Base-by-base conservation (phyloP, 352 stramenopile species). In the Pythium aphanidermatum region DNA sequence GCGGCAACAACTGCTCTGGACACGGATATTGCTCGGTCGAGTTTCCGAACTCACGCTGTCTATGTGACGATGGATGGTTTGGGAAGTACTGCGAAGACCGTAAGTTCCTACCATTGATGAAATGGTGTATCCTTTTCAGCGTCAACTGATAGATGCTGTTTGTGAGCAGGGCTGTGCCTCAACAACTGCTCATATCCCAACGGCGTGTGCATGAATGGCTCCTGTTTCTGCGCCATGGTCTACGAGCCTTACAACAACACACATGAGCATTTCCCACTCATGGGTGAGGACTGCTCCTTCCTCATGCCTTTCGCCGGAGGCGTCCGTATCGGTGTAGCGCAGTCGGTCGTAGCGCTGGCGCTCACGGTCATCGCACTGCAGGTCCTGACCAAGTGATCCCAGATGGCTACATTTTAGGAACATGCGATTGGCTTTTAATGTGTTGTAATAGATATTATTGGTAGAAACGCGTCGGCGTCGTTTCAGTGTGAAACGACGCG, bases 161-260 rank as follows among this genome's bases (percentile, higher is more conserved):
- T 34, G 2, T 44, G 20, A 10, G 17, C 25, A 84, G 63, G 85
- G 40, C 78, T 97, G 58, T 99, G 95, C 51, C 63, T 98, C 16
- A 98, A 98, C 67, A 98, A 98, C 61, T 98, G 95, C 61, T 96
- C 84, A 44, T 98, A 95, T 49, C 95, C 95, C 17, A 97, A 98
- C 55, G 95, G 95, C 31, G 59, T 83, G 26, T 98, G 95, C 46
- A 54, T 98, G 52, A 90, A 85, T 47, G 74, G 95, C 4, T 70
- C 60, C 28, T 99, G 95, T 74, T 85, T 67, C 44, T 99, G 95
- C 57, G 57, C 68, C 10, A 88, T 95, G 75, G 70, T 96, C 24
- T 97, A 94, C 58, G 84, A 90, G 48, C 95, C 95, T 27, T 98
- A 98, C 69, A 96, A 98, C 68, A 96, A 92, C 56, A 92, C 75